phyloP scores from a whole-genome alignment of 345 rosid genomes.

The Sonneratia caseolaris region DNA sequence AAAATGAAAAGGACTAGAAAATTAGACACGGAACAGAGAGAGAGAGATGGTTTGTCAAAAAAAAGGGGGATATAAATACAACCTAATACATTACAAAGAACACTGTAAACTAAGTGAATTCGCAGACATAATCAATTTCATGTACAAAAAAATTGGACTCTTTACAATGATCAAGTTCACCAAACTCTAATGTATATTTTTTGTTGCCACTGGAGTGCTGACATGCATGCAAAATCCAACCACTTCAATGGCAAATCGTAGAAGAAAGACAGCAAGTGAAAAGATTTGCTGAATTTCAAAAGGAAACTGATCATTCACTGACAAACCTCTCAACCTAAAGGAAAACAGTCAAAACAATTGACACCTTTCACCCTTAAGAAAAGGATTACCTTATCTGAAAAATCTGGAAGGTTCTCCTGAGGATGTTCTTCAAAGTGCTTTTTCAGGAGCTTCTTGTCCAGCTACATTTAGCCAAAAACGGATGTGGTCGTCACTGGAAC shows the following conservation, averaged over 20 bases:
- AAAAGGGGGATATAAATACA: not conserved
- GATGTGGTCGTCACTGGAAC: not conserved
- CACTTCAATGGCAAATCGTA: not conserved
- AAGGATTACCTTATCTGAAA: constrained; percentile 64
- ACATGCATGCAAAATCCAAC: not conserved
- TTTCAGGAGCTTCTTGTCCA: constrained; percentile 72
- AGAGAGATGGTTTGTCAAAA: not conserved
- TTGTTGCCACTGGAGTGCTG: too few relatives aligned
- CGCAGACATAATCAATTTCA: not conserved
- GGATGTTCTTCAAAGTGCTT: constrained; percentile 63
- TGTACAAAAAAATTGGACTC: not conserved
- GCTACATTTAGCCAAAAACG: constrained; percentile 39
- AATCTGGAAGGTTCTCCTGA: constrained; percentile 60
- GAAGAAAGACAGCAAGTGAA: not conserved
- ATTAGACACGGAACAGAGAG: not conserved
- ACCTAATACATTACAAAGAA: not conserved
- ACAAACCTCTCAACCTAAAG: not conserved
- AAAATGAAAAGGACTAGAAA: constrained; percentile 7
- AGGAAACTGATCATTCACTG: not conserved
- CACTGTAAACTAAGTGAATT: not conserved
- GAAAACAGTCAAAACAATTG: not conserved
- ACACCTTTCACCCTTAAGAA: not conserved
- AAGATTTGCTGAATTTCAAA: not conserved
- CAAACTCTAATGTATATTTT: not conserved
- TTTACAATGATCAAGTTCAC: not conserved